A percentile compares a stretch with the other conserved stretches of the same genome.
phyloP scores from a whole-genome alignment of 805 yeast species.

The Yarrowia hollandica region DNA sequence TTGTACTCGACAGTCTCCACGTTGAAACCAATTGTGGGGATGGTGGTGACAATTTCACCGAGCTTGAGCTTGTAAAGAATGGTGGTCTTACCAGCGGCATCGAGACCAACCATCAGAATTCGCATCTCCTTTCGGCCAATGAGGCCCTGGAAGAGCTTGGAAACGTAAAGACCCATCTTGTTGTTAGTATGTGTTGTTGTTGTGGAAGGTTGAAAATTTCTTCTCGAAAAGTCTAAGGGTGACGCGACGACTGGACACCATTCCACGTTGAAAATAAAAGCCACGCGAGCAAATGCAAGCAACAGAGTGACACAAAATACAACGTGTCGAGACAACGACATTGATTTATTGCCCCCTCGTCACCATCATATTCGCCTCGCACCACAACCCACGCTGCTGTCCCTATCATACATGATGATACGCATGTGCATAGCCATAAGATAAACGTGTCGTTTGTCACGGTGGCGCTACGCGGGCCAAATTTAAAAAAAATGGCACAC shows the following conservation, averaged over 20 bases:
- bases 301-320: neutral
- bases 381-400: neutral
- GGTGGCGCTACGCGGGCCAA: conserved; percentile 12
- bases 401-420: conserved; percentile 27
- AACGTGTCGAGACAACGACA: neutral
- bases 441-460: conserved; percentile 27
- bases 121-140: conserved; percentile 98
- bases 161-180: conserved; percentile 90
- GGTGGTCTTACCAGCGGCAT: conserved; percentile 98
- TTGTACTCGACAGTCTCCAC: conserved; percentile 97
- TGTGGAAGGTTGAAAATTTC: conserved; percentile 17
- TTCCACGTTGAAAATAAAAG: neutral
- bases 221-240: conserved; percentile 27
- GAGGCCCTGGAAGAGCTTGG: conserved; percentile 90
- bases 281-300: conserved; percentile 15
- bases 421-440: conserved; percentile 22
- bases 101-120: conserved; percentile 96
- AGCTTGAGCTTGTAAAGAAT: conserved; percentile 90
- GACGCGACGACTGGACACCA: conserved; percentile 20
- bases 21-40: conserved; percentile 96
- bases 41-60: conserved; percentile 94
- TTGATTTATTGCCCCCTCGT: neutral
- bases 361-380: neutral
- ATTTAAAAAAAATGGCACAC: neutral
- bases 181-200: conserved; percentile 27